A percentile compares a stretch with the other conserved stretches of the same genome.
phyloP scores from a whole-genome alignment of 805 yeast genomes.

The Priceomyces melissophilus region DNA sequence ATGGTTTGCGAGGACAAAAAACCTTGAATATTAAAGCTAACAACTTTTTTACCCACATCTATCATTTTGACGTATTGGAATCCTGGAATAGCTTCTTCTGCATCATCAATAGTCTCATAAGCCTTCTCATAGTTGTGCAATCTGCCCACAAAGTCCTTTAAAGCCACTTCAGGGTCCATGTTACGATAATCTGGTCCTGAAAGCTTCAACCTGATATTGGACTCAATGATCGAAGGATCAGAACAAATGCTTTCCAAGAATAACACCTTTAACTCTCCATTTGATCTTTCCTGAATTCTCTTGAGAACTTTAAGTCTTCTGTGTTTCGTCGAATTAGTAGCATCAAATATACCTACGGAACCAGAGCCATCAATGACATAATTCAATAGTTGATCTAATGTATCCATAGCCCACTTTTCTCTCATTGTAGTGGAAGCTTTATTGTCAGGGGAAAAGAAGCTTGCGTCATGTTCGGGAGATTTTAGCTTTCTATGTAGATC shows the following conservation, averaged over 20 bases:
- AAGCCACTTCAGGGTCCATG: constrained; percentile 78
- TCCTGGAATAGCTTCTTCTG: constrained; percentile 62
- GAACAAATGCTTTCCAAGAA: constrained; percentile 87
- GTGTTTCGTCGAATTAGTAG: constrained; percentile 71
- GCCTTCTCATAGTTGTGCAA: constrained; percentile 81
- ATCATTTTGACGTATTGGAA: constrained; percentile 93
- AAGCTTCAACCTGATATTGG: constrained; percentile 78
- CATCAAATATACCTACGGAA: constrained; percentile 88
- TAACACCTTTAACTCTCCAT: constrained; percentile 68
- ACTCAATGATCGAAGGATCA: constrained; percentile 72
- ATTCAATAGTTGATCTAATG: constrained; percentile 78
- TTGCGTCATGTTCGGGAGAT: constrained; percentile 61
- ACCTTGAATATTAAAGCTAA: constrained; percentile 82
- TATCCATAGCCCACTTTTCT: constrained; percentile 96
- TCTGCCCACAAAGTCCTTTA: constrained; percentile 78
- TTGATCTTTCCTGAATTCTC: constrained; percentile 52
- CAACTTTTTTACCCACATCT: constrained; percentile 91
- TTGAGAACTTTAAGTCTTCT: constrained; percentile 59
- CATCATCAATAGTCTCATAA: constrained; percentile 85
- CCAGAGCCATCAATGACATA: constrained; percentile 80
- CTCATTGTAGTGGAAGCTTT: constrained; percentile 59
- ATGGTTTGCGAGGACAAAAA: constrained; percentile 91
- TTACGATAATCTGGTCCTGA: constrained; percentile 90
- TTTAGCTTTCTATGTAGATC: constrained; percentile 13
- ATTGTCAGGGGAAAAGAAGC: constrained; percentile 82